Evolutionary conservation across 495 filamentous ascomycete species (phyloP).

Genomic region (Trypethelium eluteriae): DNA sequence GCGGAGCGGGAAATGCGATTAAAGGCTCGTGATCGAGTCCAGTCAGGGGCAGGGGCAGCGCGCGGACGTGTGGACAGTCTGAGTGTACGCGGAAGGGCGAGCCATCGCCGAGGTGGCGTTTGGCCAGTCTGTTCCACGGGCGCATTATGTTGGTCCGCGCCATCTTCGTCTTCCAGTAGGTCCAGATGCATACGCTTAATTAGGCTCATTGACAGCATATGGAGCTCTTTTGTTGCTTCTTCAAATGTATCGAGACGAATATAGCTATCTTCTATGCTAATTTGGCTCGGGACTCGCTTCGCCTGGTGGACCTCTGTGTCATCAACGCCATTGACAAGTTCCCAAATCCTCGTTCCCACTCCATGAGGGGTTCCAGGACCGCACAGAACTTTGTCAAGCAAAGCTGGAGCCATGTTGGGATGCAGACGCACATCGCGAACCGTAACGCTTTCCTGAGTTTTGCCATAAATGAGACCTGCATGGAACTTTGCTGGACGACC

Average conservation of each 20-base stretch:
- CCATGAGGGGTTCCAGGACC: constrained; percentile 61
- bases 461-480: constrained; percentile 38
- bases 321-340: constrained; percentile 56
- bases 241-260: constrained; percentile 53
- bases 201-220: constrained; percentile 56
- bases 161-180: constrained; percentile 49
- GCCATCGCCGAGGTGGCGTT: constrained; percentile 44
- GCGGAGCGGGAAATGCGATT: constrained; percentile 61
- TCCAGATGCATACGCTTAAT: constrained; percentile 73
- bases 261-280: constrained; percentile 92
- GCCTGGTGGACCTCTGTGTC: constrained; percentile 60
- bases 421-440: constrained; percentile 57
- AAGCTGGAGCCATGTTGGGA: constrained; percentile 51
- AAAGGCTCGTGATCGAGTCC: constrained; percentile 43
- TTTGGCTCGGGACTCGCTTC: constrained; percentile 70
- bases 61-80: constrained; percentile 69
- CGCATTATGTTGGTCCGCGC: constrained; percentile 16
- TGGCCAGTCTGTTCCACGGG: neutral
- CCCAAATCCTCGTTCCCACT: constrained; percentile 57
- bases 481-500: constrained; percentile 39
- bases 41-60: constrained; percentile 48
- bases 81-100: constrained; percentile 61
- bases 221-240: constrained; percentile 57
- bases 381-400: constrained; percentile 57
- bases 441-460: constrained; percentile 50